These are phyloP conservation scores for Athelia sp. DNA, from an alignment of 1,284 basidiomycete genomes.

Conservation along the genomic window DNA sequence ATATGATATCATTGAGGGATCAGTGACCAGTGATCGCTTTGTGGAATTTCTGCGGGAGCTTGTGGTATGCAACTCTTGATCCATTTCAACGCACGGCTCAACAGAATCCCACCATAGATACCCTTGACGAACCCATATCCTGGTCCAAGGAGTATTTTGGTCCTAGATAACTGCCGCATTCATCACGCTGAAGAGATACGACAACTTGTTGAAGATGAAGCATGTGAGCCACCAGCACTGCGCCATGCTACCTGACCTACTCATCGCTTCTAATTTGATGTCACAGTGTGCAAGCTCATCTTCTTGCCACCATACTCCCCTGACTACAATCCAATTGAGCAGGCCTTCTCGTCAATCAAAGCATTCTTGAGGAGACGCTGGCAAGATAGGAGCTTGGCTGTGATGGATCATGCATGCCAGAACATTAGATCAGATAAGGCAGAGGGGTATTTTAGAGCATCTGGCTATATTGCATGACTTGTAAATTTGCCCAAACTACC, in stretches of 20 bases:
- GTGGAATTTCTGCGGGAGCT: neutral
- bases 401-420: neutral
- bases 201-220: neutral
- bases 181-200: neutral
- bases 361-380: conserved; percentile 10
- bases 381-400: neutral
- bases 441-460: neutral
- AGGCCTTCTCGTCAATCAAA: conserved; percentile 26
- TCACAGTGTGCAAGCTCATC: conserved; percentile 2
- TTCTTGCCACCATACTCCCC: conserved; percentile 26
- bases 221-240: no score
- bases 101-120: neutral
- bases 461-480: neutral
- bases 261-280: neutral
- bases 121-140: neutral
- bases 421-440: neutral
- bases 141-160: neutral
- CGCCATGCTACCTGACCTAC: no score
- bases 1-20: neutral
- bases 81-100: no score
- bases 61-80: no score
- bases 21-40: neutral
- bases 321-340: conserved; percentile 25
- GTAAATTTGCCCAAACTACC: no score
- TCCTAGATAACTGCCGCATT: neutral